phyloP scores from a whole-genome alignment of 257 asterid genomes.

The Scutellaria galericulata region DNA sequence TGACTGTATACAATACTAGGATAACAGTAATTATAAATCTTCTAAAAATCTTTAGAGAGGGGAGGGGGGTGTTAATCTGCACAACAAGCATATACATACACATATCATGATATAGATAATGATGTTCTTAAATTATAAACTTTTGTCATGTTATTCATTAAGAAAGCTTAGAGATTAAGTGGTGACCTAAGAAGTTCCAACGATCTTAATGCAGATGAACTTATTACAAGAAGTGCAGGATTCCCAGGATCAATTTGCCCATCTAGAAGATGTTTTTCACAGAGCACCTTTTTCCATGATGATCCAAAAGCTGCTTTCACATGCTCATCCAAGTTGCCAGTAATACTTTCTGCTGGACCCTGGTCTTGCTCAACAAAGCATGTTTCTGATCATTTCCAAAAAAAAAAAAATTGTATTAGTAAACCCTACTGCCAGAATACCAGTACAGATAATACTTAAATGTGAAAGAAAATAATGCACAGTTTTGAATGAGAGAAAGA shows the following conservation, averaged over 20 bases:
- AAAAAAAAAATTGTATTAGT: neutral
- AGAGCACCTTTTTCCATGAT: conserved; percentile 72
- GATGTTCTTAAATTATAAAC: conserved; percentile 9
- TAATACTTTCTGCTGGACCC: conserved; percentile 38
- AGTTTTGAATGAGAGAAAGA: too few species aligned
- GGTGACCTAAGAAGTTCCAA: conserved; percentile 80
- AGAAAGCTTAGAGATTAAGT: conserved; percentile 23
- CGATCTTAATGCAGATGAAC: conserved; percentile 81
- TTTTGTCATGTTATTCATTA: neutral
- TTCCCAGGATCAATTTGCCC: conserved; percentile 77
- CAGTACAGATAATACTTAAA: conserved; percentile 6
- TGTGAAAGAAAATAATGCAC: neutral
- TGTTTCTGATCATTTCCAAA: conserved; percentile 47
- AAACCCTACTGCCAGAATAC: conserved; percentile 28
- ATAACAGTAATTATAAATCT: neutral
- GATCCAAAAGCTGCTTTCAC: conserved; percentile 77
- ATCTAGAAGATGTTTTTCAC: conserved; percentile 56
- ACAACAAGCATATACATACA: conserved; percentile 6
- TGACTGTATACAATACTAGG: neutral
- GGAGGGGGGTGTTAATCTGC: conserved; percentile 16
- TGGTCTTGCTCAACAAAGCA: conserved; percentile 63
- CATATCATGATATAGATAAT: neutral
- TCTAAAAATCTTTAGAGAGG: neutral
- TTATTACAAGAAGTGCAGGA: conserved; percentile 85
- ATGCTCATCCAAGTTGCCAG: conserved; percentile 58